Evolutionary conservation across 2,329 filamentous ascomycete genomes (phyloP), one percentile per base, ranked within the genome.

Genomic region (Colletotrichum falcatum): DNA sequence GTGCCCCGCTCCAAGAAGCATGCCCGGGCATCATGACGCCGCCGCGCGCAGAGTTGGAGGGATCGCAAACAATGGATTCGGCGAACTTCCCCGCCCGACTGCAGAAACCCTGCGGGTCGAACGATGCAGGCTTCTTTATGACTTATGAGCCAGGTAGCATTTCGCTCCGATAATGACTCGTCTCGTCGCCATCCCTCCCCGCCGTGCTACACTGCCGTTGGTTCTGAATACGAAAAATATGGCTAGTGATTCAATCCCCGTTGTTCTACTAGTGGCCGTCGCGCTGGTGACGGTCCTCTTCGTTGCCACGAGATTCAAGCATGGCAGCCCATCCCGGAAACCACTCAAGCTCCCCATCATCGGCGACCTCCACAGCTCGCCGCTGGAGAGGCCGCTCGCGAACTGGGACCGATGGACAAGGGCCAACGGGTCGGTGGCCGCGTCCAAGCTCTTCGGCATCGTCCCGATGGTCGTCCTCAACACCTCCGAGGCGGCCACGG

Each of bases 341-440:
- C 53, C 53, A 5, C 66, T 72, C 53, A 74, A 73, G 59, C 65
- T 75, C 18, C 72, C 73, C 4, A 60, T 74, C 58, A 74, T 74
- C 30, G 73, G 72, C 28, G 73, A 74, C 60, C 66, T 75, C 23
- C 74, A 74, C 65, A 59, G 33, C 28, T 76, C 75, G 9, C 74
- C 75, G 30, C 56, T 72, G 16, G 73, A 72, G 1, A 64, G 70
- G 28, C 74, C 71, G 14, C 66, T 76, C 20, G 18, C 58, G 12
- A 70, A 74, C 30, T 76, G 74, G 74, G 70, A 73, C 61, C 64
- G 61, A 12, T 76, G 75, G 66, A 53, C 68, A 5, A 64, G 65
- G 48, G 37, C 53, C 20, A 70, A 74, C 42, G 74, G 74, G 14
- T 54, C 66, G 7, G 66, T 75, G 20, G 62, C 64, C 5, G 66